Conservation (phyloP, 495 filamentous ascomycete genomes). For the Evansstolkia leycettana region DNA sequence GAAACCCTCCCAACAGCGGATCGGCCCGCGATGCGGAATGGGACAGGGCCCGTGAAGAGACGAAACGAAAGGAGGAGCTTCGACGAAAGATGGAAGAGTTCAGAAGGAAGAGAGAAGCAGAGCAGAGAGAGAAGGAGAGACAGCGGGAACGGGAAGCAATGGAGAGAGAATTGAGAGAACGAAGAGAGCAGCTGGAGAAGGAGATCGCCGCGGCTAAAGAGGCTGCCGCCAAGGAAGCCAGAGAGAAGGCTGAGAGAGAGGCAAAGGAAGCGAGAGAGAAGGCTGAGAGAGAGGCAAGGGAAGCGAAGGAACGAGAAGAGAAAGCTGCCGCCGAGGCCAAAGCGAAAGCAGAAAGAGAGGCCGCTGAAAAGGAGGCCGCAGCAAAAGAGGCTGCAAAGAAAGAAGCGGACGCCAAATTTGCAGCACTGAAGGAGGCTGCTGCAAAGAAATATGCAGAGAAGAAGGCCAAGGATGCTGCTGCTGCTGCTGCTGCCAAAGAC, state of each 20-base stretch:
- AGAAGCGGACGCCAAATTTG: constrained; percentile 35
- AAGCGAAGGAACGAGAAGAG: constrained; percentile 17
- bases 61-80: constrained; percentile 34
- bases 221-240: constrained; percentile 31
- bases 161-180: constrained; percentile 35
- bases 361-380: constrained; percentile 33
- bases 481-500: constrained; percentile 8
- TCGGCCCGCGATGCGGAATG: constrained; percentile 25
- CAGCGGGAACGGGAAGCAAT: constrained; percentile 38
- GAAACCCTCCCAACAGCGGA: constrained; percentile 5
- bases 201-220: constrained; percentile 34
- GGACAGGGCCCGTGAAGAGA: constrained; percentile 49
- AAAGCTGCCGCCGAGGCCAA: constrained; percentile 18
- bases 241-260: constrained; percentile 28
- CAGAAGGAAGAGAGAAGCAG: constrained; percentile 38
- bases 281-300: constrained; percentile 18
- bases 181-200: constrained; percentile 36
- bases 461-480: constrained; percentile 24
- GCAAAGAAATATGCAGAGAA: constrained; percentile 34
- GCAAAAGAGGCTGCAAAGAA: constrained; percentile 31
- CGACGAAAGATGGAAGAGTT: constrained; percentile 53
- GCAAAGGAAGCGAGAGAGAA: constrained; percentile 14
- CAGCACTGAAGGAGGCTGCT: constrained; percentile 32
- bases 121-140: constrained; percentile 31
- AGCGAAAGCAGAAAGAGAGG: constrained; percentile 12